Evolutionary conservation across 1,139 yeast species (phyloP).

Genomic region (Arxiozyma heterogenica): DNA sequence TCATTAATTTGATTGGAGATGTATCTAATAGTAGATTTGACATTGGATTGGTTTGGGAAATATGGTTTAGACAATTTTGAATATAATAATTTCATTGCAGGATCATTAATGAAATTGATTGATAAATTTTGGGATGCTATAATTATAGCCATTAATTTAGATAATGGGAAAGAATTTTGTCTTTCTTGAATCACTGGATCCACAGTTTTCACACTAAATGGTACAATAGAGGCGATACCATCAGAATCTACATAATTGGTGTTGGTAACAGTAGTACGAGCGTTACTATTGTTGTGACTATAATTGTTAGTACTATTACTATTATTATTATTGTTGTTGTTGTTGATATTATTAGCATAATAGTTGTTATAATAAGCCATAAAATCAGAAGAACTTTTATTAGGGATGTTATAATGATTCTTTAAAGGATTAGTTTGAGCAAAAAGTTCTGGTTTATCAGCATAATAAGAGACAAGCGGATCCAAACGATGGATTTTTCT

Average conservation of each 20-base stretch:
- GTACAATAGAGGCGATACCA: background rate
- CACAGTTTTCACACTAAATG: background rate
- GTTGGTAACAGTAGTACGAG: background rate
- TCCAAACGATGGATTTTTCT: slow-evolving; percentile 9
- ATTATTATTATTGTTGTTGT: too few relatives aligned
- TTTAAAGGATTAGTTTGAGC: background rate
- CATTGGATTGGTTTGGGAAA: slow-evolving; percentile 3
- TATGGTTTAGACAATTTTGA: slow-evolving; percentile 6
- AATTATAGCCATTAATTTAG: slow-evolving; percentile 12
- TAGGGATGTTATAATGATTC: background rate
- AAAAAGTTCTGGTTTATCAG: background rate
- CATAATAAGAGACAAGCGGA: slow-evolving; percentile 3
- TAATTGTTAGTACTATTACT: background rate
- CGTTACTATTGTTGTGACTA: background rate
- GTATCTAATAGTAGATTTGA: slow-evolving; percentile 3
- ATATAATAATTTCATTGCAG: slow-evolving; percentile 9
- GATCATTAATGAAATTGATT: slow-evolving; percentile 8
- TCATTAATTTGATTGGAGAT: slow-evolving; percentile 8
- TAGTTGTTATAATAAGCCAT: background rate
- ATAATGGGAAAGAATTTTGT: slow-evolving; percentile 8
- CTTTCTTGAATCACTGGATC: background rate
- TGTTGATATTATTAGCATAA: too few relatives aligned
- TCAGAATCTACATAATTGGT: background rate
- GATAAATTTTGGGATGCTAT: slow-evolving; percentile 16
- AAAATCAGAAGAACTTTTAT: background rate